Percentiles rank a stretch among this genome's conserved stretches.
Conservation (phyloP, 2,329 filamentous ascomycete species). For the Cladosporium phlei region DNA sequence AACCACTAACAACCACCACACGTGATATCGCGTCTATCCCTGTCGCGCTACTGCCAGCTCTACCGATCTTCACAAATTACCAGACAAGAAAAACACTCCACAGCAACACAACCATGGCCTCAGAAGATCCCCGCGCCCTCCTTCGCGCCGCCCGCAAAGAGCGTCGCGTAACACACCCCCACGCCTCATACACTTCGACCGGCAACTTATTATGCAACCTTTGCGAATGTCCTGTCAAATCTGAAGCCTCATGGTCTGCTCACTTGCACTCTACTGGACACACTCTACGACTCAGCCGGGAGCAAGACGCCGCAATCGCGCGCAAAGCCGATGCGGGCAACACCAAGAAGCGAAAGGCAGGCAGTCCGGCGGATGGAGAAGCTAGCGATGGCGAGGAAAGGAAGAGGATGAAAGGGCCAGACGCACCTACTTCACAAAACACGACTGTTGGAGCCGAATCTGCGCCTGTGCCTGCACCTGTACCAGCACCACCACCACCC, state of each 20-base stretch:
- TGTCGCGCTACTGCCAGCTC: neutral
- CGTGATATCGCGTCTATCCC: neutral
- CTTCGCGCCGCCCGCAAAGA: constrained; percentile 72
- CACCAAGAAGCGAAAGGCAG: constrained; percentile 52
- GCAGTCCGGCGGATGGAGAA: constrained; percentile 6
- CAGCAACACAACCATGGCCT: constrained; percentile 3
- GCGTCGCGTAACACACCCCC: constrained; percentile 66
- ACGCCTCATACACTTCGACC: constrained; percentile 62
- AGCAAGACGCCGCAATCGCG: constrained; percentile 26
- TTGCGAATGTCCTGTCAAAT: constrained; percentile 61
- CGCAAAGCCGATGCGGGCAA: constrained; percentile 24
- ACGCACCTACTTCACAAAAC: neutral
- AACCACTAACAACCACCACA: neutral
- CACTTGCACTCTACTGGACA: constrained; percentile 53
- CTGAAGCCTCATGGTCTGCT: constrained; percentile 62
- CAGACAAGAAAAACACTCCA: no score
- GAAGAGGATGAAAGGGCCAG: constrained; percentile 12
- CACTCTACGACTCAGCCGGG: constrained; percentile 32
- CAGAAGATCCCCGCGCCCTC: constrained; percentile 65
- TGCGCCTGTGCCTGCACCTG: neutral
- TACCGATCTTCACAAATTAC: no score
- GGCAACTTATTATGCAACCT: constrained; percentile 64
- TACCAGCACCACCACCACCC: neutral
- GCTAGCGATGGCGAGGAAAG: constrained; percentile 18
- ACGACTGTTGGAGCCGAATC: neutral